phyloP scores from a whole-genome alignment of 768 basidiomycete species.

The Kwoniella mangroviensis region DNA sequence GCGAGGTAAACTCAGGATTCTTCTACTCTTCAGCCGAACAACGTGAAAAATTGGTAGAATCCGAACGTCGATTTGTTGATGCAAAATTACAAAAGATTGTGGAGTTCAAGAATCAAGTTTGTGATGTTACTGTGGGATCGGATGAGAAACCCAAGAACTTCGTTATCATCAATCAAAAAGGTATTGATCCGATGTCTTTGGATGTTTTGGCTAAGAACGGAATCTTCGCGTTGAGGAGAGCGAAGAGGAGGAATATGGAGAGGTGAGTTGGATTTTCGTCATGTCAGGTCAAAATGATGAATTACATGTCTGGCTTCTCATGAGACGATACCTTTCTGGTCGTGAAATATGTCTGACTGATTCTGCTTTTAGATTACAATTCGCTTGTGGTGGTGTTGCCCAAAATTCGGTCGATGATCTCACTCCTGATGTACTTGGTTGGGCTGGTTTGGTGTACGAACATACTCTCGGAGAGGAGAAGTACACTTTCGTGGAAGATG shows the following conservation, averaged over 20 bases:
- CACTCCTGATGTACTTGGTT: constrained; percentile 85
- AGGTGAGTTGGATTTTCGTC: constrained; percentile 63
- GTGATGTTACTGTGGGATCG: constrained; percentile 76
- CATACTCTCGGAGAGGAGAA: constrained; percentile 99
- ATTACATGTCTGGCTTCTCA: background rate
- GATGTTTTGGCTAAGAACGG: constrained; percentile 97
- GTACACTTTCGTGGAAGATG: constrained; percentile 96
- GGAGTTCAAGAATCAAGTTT: constrained; percentile 93
- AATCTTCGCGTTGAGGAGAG: constrained; percentile 88
- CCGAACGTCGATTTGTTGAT: constrained; percentile 91
- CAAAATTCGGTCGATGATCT: constrained; percentile 99
- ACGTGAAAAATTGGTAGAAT: constrained; percentile 97
- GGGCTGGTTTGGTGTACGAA: constrained; percentile 98
- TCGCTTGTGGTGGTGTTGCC: constrained; percentile 90
- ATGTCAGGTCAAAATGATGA: background rate
- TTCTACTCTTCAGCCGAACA: constrained; percentile 99
- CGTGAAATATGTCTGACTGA: background rate
- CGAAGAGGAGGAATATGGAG: constrained; percentile 99
- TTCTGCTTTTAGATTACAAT: constrained; percentile 69
- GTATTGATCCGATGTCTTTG: constrained; percentile 94
- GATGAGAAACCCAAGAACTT: constrained; percentile 70
- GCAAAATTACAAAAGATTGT: constrained; percentile 93
- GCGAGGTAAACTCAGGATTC: constrained; percentile 99
- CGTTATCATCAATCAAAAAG: constrained; percentile 97
- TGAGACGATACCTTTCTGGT: background rate